phyloP scores from a whole-genome alignment of 495 filamentous ascomycete genomes.

The Neurospora africana region DNA sequence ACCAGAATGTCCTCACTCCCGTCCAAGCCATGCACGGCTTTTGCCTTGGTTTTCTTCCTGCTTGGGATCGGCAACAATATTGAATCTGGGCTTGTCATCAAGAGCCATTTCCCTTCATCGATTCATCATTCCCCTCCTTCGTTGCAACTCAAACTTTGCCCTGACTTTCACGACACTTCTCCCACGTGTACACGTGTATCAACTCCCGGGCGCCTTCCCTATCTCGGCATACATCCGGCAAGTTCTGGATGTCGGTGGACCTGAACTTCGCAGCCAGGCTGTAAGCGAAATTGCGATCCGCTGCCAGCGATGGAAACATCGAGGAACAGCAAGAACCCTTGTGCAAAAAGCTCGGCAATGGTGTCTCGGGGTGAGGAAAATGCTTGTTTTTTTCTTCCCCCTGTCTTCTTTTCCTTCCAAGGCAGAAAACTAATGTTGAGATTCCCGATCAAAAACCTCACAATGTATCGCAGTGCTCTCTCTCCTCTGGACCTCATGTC shows the following conservation, averaged over 20 bases:
- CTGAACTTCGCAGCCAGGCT: background rate
- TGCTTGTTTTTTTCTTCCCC: background rate
- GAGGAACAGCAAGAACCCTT: background rate
- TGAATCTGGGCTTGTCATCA: background rate
- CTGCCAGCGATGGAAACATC: background rate
- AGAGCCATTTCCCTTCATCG: background rate
- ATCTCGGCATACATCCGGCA: background rate
- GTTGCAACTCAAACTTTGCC: background rate
- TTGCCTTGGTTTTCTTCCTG: background rate
- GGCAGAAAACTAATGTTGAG: background rate
- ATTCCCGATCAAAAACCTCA: background rate
- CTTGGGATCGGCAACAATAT: background rate
- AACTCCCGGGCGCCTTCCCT: background rate
- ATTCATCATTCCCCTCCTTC: background rate
- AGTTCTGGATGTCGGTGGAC: background rate
- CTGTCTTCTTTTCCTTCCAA: background rate
- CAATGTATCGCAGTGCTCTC: background rate
- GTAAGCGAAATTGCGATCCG: background rate
- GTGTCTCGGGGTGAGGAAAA: background rate
- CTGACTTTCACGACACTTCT: background rate
- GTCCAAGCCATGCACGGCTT: background rate
- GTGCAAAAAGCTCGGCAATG: background rate
- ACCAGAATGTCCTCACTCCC: background rate
- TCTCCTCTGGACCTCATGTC: background rate
- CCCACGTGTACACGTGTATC: background rate